phyloP scores from a whole-genome alignment of 805 yeast genomes.

The Yarrowia sp. region DNA sequence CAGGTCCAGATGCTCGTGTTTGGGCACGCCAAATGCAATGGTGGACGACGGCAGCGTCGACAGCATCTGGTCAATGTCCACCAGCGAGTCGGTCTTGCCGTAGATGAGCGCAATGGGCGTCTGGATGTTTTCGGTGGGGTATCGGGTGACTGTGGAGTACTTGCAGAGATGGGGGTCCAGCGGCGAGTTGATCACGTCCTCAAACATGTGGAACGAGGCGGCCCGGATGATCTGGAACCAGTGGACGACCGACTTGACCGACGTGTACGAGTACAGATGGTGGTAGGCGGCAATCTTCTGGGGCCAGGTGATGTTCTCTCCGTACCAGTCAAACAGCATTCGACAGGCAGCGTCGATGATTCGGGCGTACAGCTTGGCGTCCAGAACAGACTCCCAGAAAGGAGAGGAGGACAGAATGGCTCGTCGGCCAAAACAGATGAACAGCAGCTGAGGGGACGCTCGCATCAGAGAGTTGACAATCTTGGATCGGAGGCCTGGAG shows the following conservation, averaged over 20 bases:
- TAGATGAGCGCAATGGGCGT: conserved; percentile 80
- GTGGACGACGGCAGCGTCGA: conserved; percentile 64
- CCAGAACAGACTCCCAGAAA: conserved; percentile 79
- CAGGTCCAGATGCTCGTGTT: conserved; percentile 90
- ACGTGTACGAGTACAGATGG: conserved; percentile 88
- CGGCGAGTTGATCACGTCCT: conserved; percentile 56
- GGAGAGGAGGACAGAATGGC: conserved; percentile 77
- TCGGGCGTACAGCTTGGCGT: conserved; percentile 75
- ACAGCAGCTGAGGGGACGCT: conserved; percentile 76
- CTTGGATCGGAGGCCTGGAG: conserved; percentile 79
- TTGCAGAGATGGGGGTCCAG: conserved; percentile 48
- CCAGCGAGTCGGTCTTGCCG: conserved; percentile 81
- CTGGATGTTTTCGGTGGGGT: conserved; percentile 69
- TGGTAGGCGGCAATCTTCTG: conserved; percentile 84
- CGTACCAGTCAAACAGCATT: conserved; percentile 79
- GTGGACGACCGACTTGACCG: conserved; percentile 92
- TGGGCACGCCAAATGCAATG: conserved; percentile 56
- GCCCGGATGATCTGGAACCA: conserved; percentile 91
- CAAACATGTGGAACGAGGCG: conserved; percentile 86
- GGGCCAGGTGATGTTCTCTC: conserved; percentile 68
- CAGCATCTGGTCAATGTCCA: conserved; percentile 81
- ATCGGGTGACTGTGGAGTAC: conserved; percentile 60
- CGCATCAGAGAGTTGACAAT: conserved; percentile 76
- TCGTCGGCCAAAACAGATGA: conserved; percentile 72
- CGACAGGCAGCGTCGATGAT: conserved; percentile 75